These are phyloP conservation scores for Blastobotrys serpentis DNA, from an alignment of 1,139 yeast genomes.

Conservation along the genomic window DNA sequence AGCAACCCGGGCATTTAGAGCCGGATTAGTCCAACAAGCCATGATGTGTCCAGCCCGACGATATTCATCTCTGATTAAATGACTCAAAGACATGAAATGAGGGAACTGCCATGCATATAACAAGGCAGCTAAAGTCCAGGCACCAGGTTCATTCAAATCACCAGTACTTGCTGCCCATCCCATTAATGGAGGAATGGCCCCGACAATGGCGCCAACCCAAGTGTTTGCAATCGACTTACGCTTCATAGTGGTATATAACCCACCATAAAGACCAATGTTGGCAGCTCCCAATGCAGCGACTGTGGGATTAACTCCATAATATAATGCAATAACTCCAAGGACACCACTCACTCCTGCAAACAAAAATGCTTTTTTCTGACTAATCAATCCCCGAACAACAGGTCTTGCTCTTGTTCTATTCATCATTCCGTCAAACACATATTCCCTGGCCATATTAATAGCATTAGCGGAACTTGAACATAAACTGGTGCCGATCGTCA, in stretches of 20 bases:
- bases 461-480: slow-evolving; percentile 96
- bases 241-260: slow-evolving; percentile 88
- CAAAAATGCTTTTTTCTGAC: slow-evolving; percentile 70
- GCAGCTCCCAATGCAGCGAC: slow-evolving; percentile 76
- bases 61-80: slow-evolving; percentile 83
- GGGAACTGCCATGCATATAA: slow-evolving; percentile 99
- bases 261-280: slow-evolving; percentile 79
- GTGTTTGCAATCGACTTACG: slow-evolving; percentile 83
- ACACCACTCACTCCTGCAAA: slow-evolving; percentile 78
- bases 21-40: slow-evolving; percentile 94
- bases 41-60: slow-evolving; percentile 91
- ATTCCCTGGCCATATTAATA: slow-evolving; percentile 95
- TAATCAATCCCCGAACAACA: slow-evolving; percentile 77
- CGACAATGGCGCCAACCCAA: slow-evolving; percentile 98
- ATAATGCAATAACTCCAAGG: slow-evolving; percentile 66
- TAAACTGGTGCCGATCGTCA: slow-evolving; percentile 82
- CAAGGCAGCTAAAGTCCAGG: slow-evolving; percentile 90
- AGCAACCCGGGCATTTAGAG: slow-evolving; percentile 89
- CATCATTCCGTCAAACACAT: slow-evolving; percentile 85
- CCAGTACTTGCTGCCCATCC: slow-evolving; percentile 98
- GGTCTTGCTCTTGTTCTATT: slow-evolving; percentile 87
- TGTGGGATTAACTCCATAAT: slow-evolving; percentile 78
- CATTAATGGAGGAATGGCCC: slow-evolving; percentile 98
- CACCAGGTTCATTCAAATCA: slow-evolving; percentile 79
- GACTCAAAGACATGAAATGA: slow-evolving; percentile 90